Base-by-base conservation (phyloP, 306 rosid genomes). In the Parietaria judaica region DNA sequence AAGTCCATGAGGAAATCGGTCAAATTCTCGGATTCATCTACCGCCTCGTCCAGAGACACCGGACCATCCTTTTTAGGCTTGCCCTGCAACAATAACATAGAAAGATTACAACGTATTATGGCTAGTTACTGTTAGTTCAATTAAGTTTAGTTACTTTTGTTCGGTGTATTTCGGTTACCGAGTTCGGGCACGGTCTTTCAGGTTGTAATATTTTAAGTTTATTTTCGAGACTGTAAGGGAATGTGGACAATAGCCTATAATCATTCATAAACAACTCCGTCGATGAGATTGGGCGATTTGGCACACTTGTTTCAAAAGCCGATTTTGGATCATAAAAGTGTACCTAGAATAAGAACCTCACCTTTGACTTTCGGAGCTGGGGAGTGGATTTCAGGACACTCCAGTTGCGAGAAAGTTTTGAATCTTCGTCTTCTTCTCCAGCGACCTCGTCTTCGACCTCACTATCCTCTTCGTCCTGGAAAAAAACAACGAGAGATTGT, bases 1-100 rank as follows among this genome's bases (percentile, higher is more conserved):
- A 91, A 91, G 66, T 91, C 97, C 79, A 91, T 35, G 46, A 91
- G 96, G 70, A 91, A 87, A 80, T 91, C 96, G 62, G 97, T 91
- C 63, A 87, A 66, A 74, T 87, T 91, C 75, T 87, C 95, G 13
- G 96, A 85, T 38, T 91, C 95, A 6, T 71, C 92, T 50, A 85
- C 4, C 34, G 96, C 97, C 37, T 84, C 89, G 0, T 85, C 87
- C 78, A 91, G 69, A 46, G 95, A 81, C 76, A 83, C 5, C 5
- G 83, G 65, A 72, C 72, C 87, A 7, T 81, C 71, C 81, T 87
- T 86, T 11, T 41, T 41, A 41, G 45, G 45, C 14, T 91, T 85
- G 3, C 74, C 75, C 97, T 91, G 87, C 80, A 68, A 47, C 70
- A 59, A 69, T 48, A 36, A 23, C 31, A 23, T 23, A 23, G 31